Percentiles rank a stretch among this genome's conserved stretches.
Conservation (phyloP, 2,329 filamentous ascomycete genomes). For the Penicillium sp. region DNA sequence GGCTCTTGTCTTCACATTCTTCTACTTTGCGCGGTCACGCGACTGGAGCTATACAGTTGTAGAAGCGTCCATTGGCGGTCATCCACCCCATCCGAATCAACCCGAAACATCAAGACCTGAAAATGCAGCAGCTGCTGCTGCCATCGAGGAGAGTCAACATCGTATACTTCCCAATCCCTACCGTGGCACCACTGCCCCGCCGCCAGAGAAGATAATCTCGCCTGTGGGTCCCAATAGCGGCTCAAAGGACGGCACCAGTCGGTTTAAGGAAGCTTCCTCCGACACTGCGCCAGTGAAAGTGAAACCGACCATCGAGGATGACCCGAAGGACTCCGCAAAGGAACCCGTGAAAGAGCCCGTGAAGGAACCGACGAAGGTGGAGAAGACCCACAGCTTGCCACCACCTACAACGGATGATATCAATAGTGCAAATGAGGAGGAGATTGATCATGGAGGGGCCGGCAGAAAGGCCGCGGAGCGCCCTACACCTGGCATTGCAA, state of each 20-base stretch:
- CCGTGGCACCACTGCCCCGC: conserved; percentile 13
- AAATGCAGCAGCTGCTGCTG: background rate
- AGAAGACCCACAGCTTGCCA: background rate
- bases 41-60: conserved; percentile 32
- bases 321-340: background rate
- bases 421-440: conserved; percentile 7
- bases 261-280: background rate
- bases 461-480: conserved; percentile 34
- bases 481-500: conserved; percentile 24
- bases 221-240: conserved; percentile 2
- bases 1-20: conserved; percentile 45
- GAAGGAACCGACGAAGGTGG: background rate
- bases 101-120: background rate
- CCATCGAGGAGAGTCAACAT: conserved; percentile 12
- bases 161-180: conserved; percentile 13
- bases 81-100: conserved; percentile 9
- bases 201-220: conserved; percentile 4
- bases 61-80: conserved; percentile 7
- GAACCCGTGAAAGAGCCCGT: background rate
- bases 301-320: conserved; percentile 6
- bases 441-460: conserved; percentile 33
- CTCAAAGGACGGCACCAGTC: background rate
- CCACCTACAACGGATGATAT: background rate
- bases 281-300: conserved; percentile 6
- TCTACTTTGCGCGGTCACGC: conserved; percentile 51